Base-by-base conservation (phyloP, 768 basidiomycete genomes). In the Pleurotus pulmonarius region DNA sequence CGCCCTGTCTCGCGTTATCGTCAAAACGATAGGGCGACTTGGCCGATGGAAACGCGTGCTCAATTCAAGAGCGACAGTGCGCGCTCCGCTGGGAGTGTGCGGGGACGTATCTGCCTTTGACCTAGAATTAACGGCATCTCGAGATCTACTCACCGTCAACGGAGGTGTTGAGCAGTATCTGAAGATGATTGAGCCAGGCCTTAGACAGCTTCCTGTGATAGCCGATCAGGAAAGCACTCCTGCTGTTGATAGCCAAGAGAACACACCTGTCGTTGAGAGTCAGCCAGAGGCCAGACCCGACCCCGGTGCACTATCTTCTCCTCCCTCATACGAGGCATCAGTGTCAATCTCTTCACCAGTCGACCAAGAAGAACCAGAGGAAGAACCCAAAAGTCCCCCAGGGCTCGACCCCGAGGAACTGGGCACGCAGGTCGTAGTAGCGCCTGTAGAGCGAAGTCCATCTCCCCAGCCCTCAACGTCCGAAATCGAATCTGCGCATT, bases 41-140 rank as follows among this genome's bases (percentile, higher is more conserved):
- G 92, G 92, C 1, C 75, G 88, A 8, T 89, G 92, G 89, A 89
- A 81, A 64, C 83, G 92, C 5, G 90, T 90, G 25, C 68, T 94
- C 51, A 85, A 88, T 61, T 71, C 79, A 3, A 68, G 74, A 22
- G 64, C 71, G 15, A 61, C 67, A 56, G 59, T 60, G 16, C 69
- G 69, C 43, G 59, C 63, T 26, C 68, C 69, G 18, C 56, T 71
- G 8, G 69, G 62, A 16, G 68, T 71, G 18, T 76, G 72, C 56
- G 72, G 75, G 20, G 83, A 82, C 57, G 79, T 85, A 1, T 86
- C 87, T 1, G 84, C 86, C 5, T 88, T 91, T 64, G 87, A 91
- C 63, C 67, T 91, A 43, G 88, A 88, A 65, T 63, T 81, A 45
- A 81, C 73, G 53, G 79, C 76, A n/a, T 75, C 79, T 11, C 77